Percentiles rank a stretch among this genome's conserved stretches.
Evolutionary conservation across 805 yeast genomes (phyloP).

Genomic region (Starmerella scarabaei): DNA sequence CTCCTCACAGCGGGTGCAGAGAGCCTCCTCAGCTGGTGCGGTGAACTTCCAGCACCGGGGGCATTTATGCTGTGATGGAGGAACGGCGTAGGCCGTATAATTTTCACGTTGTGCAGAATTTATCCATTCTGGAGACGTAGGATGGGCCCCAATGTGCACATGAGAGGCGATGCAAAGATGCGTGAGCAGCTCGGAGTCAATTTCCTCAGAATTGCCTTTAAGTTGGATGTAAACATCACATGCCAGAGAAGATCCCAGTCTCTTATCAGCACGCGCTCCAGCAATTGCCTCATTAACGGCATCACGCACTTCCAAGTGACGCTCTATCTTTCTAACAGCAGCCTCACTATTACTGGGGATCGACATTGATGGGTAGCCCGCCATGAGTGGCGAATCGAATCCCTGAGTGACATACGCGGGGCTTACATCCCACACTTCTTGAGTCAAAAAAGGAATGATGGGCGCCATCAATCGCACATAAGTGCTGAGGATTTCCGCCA

Average conservation of each 20-base stretch:
- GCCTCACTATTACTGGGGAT: conserved; percentile 29
- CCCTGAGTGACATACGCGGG: conserved; percentile 28
- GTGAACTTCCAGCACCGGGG: conserved; percentile 90
- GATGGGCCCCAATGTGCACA: conserved; percentile 29
- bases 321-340: conserved; percentile 26
- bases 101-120: conserved; percentile 25
- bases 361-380: conserved; percentile 30
- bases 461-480: conserved; percentile 67
- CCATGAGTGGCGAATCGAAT: conserved; percentile 36
- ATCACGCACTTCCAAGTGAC: conserved; percentile 38
- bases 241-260: conserved; percentile 41
- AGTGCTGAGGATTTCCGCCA: conserved; percentile 40
- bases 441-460: conserved; percentile 68
- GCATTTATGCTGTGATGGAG: conserved; percentile 49
- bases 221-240: conserved; percentile 34
- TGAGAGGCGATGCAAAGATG: conserved; percentile 55
- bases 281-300: conserved; percentile 42
- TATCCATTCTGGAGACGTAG: conserved; percentile 23
- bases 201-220: conserved; percentile 11
- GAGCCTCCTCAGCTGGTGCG: conserved; percentile 36
- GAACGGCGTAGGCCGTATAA: conserved; percentile 31
- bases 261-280: conserved; percentile 40
- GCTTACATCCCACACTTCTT: conserved; percentile 69
- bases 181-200: conserved; percentile 34
- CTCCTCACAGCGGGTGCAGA: conserved; percentile 54